phyloP scores from a whole-genome alignment of 1,284 basidiomycete genomes.

The Hemileccinum hortonii region DNA sequence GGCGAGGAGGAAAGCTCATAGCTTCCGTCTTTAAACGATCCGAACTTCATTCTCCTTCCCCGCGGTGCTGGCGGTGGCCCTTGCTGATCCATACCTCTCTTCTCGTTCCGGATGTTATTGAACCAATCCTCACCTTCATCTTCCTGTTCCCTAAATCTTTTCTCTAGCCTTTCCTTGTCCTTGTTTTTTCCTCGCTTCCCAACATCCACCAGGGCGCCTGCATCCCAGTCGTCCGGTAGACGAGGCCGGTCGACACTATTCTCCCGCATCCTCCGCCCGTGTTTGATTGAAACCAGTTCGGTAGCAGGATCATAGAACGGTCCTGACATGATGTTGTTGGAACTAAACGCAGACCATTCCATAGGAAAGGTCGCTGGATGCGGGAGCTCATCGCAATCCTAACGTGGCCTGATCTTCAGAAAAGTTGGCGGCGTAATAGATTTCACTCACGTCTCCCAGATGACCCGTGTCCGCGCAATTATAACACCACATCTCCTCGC shows the following conservation, averaged over 20 bases:
- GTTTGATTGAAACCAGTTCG: constrained; percentile 19
- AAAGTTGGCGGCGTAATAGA: neutral
- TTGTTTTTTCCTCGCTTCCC: constrained; percentile 63
- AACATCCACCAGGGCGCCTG: constrained; percentile 54
- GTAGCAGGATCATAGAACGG: constrained; percentile 62
- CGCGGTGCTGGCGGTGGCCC: constrained; percentile 7
- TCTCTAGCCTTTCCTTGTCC: constrained; percentile 55
- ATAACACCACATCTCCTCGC: constrained; percentile 80
- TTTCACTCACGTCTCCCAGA: constrained; percentile 76
- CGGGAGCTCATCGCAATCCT: constrained; percentile 71
- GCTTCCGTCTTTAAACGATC: constrained; percentile 29
- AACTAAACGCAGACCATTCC: constrained; percentile 76
- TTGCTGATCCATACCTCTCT: constrained; percentile 22
- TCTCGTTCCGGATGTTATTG: constrained; percentile 30
- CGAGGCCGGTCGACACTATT: constrained; percentile 13
- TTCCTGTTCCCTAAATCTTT: constrained; percentile 45
- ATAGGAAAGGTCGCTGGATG: constrained; percentile 49
- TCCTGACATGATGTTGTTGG: constrained; percentile 64
- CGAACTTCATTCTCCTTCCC: constrained; percentile 41
- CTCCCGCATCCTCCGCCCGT: constrained; percentile 17
- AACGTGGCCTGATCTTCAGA: constrained; percentile 3
- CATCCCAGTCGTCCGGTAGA: constrained; percentile 45
- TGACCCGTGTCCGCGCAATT: constrained; percentile 82
- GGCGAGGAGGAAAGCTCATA: constrained; percentile 12
- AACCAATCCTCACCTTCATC: constrained; percentile 69